These are phyloP conservation scores for Eutrema japonicum DNA, from an alignment of 345 rosid species.

Conservation along the genomic window DNA sequence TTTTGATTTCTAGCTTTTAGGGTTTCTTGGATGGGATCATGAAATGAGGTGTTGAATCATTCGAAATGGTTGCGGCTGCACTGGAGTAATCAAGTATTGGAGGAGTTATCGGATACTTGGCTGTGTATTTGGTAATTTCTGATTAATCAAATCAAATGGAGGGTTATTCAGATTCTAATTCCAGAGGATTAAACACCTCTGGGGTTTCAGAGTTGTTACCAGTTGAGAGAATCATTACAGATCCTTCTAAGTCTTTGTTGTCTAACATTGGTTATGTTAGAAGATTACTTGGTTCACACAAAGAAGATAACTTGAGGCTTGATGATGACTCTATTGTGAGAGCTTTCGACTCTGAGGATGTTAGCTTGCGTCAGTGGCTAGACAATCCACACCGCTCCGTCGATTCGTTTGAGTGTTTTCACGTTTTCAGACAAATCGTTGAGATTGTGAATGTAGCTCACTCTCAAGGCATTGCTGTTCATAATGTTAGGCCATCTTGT, in stretches of 20 bases:
- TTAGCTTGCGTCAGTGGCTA: conserved; percentile 95
- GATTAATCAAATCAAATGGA: conserved; percentile 53
- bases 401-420: conserved; percentile 82
- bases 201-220: conserved; percentile 50
- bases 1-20: conserved; percentile 7
- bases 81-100: conserved; percentile 40
- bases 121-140: conserved; percentile 44
- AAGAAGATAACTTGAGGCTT: conserved; percentile 53
- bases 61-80: conserved; percentile 38
- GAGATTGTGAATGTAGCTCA: conserved; percentile 83
- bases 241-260: conserved; percentile 50
- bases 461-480: conserved; percentile 83
- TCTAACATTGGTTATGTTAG: conserved; percentile 58
- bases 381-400: conserved; percentile 71
- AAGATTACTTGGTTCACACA: conserved; percentile 54
- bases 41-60: no score
- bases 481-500: conserved; percentile 90
- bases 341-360: conserved; percentile 65
- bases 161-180: conserved; percentile 74
- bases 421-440: conserved; percentile 82
- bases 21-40: conserved; percentile 27
- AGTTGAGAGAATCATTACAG: conserved; percentile 33
- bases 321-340: conserved; percentile 50
- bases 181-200: conserved; percentile 59
- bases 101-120: conserved; percentile 46